phyloP scores from a whole-genome alignment of 495 filamentous ascomycete genomes.

The Podospora fimiseda region DNA sequence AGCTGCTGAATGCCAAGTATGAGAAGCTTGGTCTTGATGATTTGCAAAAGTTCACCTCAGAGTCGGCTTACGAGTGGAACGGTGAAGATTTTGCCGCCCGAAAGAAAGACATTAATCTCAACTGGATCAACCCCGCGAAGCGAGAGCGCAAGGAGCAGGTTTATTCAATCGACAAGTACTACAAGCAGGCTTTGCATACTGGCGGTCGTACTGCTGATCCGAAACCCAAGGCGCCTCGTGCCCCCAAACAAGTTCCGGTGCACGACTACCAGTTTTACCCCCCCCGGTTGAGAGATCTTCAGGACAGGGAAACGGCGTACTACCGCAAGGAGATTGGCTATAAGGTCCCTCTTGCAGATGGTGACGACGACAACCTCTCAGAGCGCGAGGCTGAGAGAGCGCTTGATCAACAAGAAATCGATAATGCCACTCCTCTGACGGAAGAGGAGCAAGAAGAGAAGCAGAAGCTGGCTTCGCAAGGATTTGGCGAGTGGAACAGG shows the following conservation, averaged over 20 bases:
- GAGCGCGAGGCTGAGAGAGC: constrained; percentile 83
- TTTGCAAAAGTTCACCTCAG: constrained; percentile 93
- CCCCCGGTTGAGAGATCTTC: constrained; percentile 69
- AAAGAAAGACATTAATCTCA: constrained; percentile 91
- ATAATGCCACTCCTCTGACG: constrained; percentile 80
- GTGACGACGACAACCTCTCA: constrained; percentile 73
- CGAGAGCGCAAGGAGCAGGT: constrained; percentile 97
- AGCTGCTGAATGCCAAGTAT: constrained; percentile 83
- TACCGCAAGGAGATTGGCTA: constrained; percentile 94
- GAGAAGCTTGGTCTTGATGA: constrained; percentile 98
- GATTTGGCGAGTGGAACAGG: constrained; percentile 91
- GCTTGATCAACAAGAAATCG: constrained; percentile 84
- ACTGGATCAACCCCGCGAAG: constrained; percentile 98
- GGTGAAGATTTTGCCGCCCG: constrained; percentile 86
- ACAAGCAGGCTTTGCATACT: constrained; percentile 81
- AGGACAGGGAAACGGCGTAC: constrained; percentile 92
- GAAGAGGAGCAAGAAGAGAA: constrained; percentile 88
- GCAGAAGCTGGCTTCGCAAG: constrained; percentile 66
- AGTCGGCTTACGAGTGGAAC: constrained; percentile 98
- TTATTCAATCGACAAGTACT: constrained; percentile 99
- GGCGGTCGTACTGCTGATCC: constrained; percentile 78
- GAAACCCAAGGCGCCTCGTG: constrained; percentile 91
- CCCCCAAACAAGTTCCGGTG: constrained; percentile 84
- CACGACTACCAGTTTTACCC: constrained; percentile 99
- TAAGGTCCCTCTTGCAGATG: constrained; percentile 79